A percentile compares a stretch with the other conserved stretches of the same genome.
phyloP scores from a whole-genome alignment of 768 basidiomycete genomes.

The Lactarius akahatsu region DNA sequence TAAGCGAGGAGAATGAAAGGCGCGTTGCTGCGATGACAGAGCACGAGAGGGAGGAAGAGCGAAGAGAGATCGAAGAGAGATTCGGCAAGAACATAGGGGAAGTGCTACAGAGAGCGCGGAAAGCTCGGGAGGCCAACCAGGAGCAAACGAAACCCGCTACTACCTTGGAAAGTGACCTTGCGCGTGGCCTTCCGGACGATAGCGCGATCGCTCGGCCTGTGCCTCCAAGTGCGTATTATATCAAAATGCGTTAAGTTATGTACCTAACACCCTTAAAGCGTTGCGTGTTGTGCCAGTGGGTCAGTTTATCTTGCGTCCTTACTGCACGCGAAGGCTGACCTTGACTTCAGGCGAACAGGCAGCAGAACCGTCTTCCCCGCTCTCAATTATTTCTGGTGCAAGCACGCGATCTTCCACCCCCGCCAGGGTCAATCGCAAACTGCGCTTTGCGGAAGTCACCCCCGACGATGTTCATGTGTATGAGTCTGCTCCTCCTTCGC shows the following conservation, averaged over 20 bases:
- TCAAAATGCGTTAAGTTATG: background rate
- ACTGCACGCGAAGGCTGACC: background rate
- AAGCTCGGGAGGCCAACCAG: constrained; percentile 44
- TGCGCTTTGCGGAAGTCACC: constrained; percentile 75
- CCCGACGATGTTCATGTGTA: constrained; percentile 80
- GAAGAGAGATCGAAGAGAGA: constrained; percentile 61
- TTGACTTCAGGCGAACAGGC: constrained; percentile 3
- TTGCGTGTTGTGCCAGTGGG: background rate
- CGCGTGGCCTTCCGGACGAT: background rate
- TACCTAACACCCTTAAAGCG: constrained; percentile 5
- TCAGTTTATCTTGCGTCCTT: background rate
- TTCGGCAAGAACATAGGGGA: constrained; percentile 69
- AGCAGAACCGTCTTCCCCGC: constrained; percentile 25
- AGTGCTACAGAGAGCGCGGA: constrained; percentile 55
- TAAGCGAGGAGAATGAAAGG: constrained; percentile 64
- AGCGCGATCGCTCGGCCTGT: background rate
- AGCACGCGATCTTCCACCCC: constrained; percentile 61
- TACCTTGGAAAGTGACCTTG: background rate
- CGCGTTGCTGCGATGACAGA: constrained; percentile 66
- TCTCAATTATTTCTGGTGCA: constrained; percentile 47
- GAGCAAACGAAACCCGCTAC: constrained; percentile 8
- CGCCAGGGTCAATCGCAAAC: constrained; percentile 42
- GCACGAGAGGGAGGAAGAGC: constrained; percentile 66
- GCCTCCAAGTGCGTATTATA: constrained; percentile 8
- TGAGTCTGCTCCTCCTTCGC: constrained; percentile 77